phyloP scores from a whole-genome alignment of 768 basidiomycete genomes.

The Collybia mongolica region DNA sequence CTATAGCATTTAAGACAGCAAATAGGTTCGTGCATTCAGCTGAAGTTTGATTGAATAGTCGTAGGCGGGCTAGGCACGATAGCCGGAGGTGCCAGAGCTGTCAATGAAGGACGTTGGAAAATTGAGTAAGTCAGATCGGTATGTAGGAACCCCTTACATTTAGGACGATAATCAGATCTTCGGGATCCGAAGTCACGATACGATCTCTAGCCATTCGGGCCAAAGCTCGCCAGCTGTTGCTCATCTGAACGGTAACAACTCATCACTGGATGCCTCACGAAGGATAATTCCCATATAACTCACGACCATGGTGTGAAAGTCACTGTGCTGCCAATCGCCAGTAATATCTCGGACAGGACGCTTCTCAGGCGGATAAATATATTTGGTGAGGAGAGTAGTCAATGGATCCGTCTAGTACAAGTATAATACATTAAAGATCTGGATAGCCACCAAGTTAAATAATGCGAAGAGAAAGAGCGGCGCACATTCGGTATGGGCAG shows the following conservation, averaged over 20 bases:
- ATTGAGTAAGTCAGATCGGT: background rate
- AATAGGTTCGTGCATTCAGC: conserved; percentile 84
- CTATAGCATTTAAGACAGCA: conserved; percentile 59
- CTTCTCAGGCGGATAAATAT: conserved; percentile 73
- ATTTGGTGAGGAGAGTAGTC: conserved; percentile 79
- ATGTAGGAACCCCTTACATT: conserved; percentile 47
- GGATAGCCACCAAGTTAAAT: conserved; percentile 63
- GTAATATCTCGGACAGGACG: conserved; percentile 70
- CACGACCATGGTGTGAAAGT: conserved; percentile 81
- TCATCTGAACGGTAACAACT: conserved; percentile 53
- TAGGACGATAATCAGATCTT: conserved; percentile 62
- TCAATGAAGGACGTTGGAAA: background rate
- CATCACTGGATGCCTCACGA: conserved; percentile 18
- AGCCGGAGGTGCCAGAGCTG: conserved; percentile 87
- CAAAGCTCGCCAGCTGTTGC: conserved; percentile 83
- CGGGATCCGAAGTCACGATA: conserved; percentile 68
- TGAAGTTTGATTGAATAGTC: conserved; percentile 84
- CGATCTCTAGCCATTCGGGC: conserved; percentile 84
- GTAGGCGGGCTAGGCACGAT: conserved; percentile 73
- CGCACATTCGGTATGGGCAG: conserved; percentile 89
- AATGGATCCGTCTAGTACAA: conserved; percentile 78
- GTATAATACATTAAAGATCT: conserved; percentile 46
- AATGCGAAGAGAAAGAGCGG: conserved; percentile 44
- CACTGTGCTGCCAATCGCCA: conserved; percentile 71
- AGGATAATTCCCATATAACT: conserved; percentile 29